phyloP scores from a whole-genome alignment of 2,329 filamentous ascomycete genomes.

The Dendrostoma leiphaemia region DNA sequence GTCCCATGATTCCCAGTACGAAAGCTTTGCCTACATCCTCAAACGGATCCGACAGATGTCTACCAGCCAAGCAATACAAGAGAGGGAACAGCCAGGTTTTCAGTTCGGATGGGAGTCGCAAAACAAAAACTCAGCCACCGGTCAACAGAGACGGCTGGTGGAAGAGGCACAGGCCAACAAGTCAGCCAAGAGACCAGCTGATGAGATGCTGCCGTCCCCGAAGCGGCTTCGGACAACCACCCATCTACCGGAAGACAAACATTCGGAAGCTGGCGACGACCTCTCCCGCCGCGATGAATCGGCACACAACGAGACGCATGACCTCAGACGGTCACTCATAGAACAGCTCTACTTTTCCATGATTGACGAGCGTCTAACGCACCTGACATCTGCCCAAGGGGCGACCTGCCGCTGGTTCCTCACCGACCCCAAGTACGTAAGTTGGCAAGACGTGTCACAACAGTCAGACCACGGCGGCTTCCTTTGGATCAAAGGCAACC shows the following conservation, averaged over 20 bases:
- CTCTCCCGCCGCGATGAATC: too few relatives aligned
- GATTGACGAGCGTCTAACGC: slow-evolving; percentile 20
- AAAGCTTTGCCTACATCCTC: neutral
- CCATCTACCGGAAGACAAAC: neutral
- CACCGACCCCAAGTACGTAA: slow-evolving; percentile 14
- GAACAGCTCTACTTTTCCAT: slow-evolving; percentile 15
- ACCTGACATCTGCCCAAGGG: slow-evolving; percentile 14
- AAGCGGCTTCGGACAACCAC: neutral
- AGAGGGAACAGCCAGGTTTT: neutral
- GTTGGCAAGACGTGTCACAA: slow-evolving; percentile 15
- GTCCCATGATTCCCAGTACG: neutral
- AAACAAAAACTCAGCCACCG: neutral
- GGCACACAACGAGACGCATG: neutral
- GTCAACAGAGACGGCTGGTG: neutral
- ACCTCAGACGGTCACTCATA: neutral
- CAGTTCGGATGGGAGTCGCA: neutral
- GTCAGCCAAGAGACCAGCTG: neutral
- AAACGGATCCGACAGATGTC: neutral
- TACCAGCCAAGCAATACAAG: neutral
- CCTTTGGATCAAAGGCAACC: slow-evolving; percentile 43
- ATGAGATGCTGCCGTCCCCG: neutral
- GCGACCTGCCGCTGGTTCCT: slow-evolving; percentile 21
- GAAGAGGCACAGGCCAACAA: neutral
- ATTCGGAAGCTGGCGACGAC: neutral
- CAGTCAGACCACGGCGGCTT: slow-evolving; percentile 31